phyloP scores from a whole-genome alignment of 169 alveolate species.

The Eimeria necatrix region DNA sequence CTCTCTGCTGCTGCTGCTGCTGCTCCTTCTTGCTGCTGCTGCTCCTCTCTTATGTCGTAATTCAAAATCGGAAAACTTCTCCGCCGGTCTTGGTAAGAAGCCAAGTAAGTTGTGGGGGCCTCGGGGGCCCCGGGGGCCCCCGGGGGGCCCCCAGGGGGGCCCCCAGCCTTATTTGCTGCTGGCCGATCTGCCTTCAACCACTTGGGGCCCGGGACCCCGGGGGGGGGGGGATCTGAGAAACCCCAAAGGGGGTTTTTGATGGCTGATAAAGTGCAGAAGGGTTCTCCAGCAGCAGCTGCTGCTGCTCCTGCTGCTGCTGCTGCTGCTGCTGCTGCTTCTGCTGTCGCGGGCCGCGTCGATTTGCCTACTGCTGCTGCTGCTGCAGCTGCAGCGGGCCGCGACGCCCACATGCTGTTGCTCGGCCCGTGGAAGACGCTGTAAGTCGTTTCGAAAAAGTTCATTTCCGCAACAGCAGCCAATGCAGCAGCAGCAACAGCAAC shows the following conservation, averaged over 20 bases:
- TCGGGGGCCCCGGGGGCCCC: too few relatives aligned
- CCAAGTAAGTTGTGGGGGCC: not conserved
- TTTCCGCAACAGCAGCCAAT: not conserved
- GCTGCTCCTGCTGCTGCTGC: too few relatives aligned
- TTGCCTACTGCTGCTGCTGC: too few relatives aligned
- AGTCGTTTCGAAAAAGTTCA: not conserved
- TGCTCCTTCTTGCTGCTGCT: not conserved
- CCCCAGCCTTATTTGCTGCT: not conserved
- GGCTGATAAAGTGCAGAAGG: not conserved
- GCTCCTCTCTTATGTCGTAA: not conserved
- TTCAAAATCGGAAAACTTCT: not conserved
- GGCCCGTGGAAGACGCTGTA: not conserved
- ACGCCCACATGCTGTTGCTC: not conserved
- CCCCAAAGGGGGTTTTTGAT: not conserved
- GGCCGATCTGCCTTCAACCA: not conserved
- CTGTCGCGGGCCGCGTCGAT: too few relatives aligned
- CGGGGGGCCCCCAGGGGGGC: not conserved
- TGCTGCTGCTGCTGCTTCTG: too few relatives aligned
- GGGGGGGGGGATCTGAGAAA: not conserved
- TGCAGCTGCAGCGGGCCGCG: not conserved
- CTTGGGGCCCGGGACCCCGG: constrained; percentile 15
- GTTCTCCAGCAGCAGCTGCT: too few relatives aligned
- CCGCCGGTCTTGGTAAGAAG: not conserved
- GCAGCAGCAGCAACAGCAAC: not conserved
- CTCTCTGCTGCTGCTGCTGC: not conserved